A percentile compares a stretch with the other conserved stretches of the same genome.
phyloP scores from a whole-genome alignment of 2,329 filamentous ascomycete species.

The Penicillium sclerotigenum region DNA sequence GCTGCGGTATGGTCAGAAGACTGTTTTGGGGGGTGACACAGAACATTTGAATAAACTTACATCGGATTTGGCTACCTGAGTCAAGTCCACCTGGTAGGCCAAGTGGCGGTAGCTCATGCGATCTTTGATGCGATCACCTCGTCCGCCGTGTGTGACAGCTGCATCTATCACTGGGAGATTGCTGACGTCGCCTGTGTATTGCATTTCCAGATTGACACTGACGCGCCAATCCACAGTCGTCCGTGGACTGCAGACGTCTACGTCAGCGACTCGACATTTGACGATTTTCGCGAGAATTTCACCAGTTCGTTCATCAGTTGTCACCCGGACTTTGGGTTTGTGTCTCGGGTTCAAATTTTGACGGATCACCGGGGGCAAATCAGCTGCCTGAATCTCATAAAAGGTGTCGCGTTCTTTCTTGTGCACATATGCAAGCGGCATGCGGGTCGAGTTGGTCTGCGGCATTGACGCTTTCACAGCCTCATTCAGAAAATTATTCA shows the following conservation, averaged over 20 bases:
- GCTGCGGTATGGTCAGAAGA: constrained; percentile 15
- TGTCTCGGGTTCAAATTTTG: constrained; percentile 59
- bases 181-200: constrained; percentile 68
- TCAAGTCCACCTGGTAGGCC: constrained; percentile 86
- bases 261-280: constrained; percentile 81
- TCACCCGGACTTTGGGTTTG: constrained; percentile 67
- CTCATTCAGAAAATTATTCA: constrained; percentile 84
- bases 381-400: constrained; percentile 65
- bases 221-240: constrained; percentile 84
- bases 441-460: constrained; percentile 36
- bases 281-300: constrained; percentile 78
- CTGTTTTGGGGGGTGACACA: constrained; percentile 6
- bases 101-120: constrained; percentile 86
- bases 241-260: constrained; percentile 79
- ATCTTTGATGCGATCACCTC: constrained; percentile 73
- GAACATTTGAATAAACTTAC: constrained; percentile 29
- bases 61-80: constrained; percentile 69
- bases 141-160: constrained; percentile 31
- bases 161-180: constrained; percentile 48
- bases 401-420: constrained; percentile 80
- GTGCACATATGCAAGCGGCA: constrained; percentile 70
- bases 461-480: constrained; percentile 52
- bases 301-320: constrained; percentile 68
- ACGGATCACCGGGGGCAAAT: constrained; percentile 63
- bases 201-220: constrained; percentile 91